phyloP scores from a whole-genome alignment of 129 eudicot genomes.

The Tanacetum coccineum region DNA sequence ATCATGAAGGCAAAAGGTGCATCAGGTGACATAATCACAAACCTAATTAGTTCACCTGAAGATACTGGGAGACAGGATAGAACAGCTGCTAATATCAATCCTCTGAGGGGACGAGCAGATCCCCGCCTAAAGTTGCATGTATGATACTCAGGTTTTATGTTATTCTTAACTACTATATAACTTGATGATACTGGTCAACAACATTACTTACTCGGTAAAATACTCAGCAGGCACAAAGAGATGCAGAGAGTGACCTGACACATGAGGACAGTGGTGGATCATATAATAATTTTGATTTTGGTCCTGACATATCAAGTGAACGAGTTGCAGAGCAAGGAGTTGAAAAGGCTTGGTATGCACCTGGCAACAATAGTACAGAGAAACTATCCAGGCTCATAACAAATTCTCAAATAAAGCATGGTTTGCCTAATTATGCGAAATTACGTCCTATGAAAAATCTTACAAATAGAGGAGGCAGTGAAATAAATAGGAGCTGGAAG shows the following conservation, averaged over 20 bases:
- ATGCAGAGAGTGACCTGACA: slow-evolving; percentile 41
- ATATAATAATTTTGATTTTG: slow-evolving; percentile 46
- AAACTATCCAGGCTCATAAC: slow-evolving; percentile 40
- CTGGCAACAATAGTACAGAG: slow-evolving; percentile 40
- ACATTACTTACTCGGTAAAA: slow-evolving; percentile 31
- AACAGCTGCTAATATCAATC: slow-evolving; percentile 23
- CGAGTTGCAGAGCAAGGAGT: slow-evolving; percentile 43
- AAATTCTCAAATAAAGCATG: slow-evolving; percentile 43
- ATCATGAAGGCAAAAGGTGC: slow-evolving; percentile 57
- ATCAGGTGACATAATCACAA: slow-evolving; percentile 32
- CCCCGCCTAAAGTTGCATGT: slow-evolving; percentile 49
- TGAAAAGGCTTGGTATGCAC: slow-evolving; percentile 45
- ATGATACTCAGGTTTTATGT: slow-evolving; percentile 8
- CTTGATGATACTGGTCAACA: background rate
- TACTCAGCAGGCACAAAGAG: slow-evolving; percentile 47
- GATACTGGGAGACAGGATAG: slow-evolving; percentile 47
- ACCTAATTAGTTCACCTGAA: slow-evolving; percentile 40
- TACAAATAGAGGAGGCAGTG: slow-evolving; percentile 38
- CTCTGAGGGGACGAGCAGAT: slow-evolving; percentile 52
- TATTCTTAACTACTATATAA: background rate
- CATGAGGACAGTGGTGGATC: slow-evolving; percentile 42
- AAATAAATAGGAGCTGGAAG: slow-evolving; percentile 60
- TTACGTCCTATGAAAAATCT: slow-evolving; percentile 33
- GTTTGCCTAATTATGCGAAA: slow-evolving; percentile 31
- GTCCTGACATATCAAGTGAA: slow-evolving; percentile 45